phyloP scores from a whole-genome alignment of 306 rosid genomes.

The Acacia melanoxylon region DNA sequence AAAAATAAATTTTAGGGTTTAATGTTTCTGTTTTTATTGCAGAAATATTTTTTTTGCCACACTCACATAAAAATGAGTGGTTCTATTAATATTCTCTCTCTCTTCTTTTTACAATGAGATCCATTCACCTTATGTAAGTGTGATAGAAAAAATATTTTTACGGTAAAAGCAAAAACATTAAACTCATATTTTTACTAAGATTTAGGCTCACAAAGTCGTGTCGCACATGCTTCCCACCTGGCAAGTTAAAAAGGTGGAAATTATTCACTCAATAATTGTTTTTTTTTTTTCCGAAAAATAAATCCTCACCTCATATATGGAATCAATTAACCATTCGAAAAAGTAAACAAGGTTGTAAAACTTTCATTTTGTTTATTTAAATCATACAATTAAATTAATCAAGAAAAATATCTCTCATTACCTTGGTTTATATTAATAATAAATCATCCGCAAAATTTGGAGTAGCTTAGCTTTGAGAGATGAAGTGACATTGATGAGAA shows the following conservation, averaged over 20 bases:
- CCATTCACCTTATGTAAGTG: no score
- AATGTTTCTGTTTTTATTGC: no score
- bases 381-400: neutral
- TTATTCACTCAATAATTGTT: neutral
- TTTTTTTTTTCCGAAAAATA: neutral
- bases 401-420: neutral
- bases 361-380: no score
- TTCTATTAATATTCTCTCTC: no score
- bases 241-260: neutral
- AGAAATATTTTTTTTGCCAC: no score
- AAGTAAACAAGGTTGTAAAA: neutral
- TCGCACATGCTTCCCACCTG: neutral
- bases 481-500: neutral
- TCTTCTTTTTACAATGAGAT: no score
- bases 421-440: neutral
- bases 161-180: no score
- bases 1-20: no score
- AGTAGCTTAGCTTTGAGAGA: neutral
- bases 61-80: no score
- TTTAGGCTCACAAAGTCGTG: neutral
- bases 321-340: neutral
- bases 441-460: neutral
- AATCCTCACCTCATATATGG: neutral
- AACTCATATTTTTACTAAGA: no score
- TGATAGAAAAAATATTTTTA: no score